Percentiles rank a stretch among this genome's conserved stretches.
phyloP scores from a whole-genome alignment of 176 grass and related monocot species.

The Phoenix roebelenii region DNA sequence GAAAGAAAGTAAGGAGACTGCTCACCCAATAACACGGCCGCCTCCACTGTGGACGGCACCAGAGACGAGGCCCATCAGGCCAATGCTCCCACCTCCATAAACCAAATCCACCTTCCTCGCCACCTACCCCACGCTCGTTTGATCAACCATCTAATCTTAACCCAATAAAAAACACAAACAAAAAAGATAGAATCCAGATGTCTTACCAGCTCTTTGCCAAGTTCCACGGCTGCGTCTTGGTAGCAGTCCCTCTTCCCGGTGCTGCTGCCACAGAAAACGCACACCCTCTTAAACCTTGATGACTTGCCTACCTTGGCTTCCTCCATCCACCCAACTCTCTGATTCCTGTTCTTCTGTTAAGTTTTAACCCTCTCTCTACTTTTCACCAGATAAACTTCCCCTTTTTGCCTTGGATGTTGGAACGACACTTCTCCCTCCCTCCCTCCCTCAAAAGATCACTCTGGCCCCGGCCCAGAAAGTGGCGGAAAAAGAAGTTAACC shows the following conservation, averaged over 20 bases:
- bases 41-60: conserved; percentile 82
- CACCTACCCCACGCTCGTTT: conserved; percentile 25
- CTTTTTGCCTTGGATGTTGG: background rate
- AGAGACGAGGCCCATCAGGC: conserved; percentile 89
- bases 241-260: conserved; percentile 89
- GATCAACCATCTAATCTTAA: background rate
- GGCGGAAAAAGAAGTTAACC: no score
- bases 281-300: conserved; percentile 76
- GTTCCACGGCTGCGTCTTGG: conserved; percentile 80
- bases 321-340: background rate
- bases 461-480: no score
- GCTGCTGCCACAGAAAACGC: conserved; percentile 99
- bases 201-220: conserved; percentile 68
- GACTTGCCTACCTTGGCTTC: conserved; percentile 4
- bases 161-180: background rate
- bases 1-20: background rate
- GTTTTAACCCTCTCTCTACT: background rate
- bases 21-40: conserved; percentile 80
- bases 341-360: background rate
- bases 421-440: background rate
- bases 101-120: conserved; percentile 80
- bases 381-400: no score
- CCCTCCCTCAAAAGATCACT: no score
- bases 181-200: background rate
- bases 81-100: conserved; percentile 81